Percentiles rank a stretch among this genome's conserved stretches.
Evolutionary conservation across 331 rosid species (phyloP).

Genomic region (Malus hybrid): DNA sequence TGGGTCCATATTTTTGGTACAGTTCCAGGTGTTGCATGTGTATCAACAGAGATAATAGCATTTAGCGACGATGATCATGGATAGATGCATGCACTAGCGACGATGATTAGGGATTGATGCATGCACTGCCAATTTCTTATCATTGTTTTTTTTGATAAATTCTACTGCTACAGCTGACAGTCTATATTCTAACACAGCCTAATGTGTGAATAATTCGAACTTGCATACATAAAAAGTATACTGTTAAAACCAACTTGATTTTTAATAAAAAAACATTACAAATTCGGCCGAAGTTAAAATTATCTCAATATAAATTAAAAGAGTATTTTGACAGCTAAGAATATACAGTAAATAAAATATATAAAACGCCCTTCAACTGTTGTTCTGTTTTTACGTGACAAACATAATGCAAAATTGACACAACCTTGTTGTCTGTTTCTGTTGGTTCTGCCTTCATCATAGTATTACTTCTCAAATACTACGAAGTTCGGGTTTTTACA

Average conservation of each 20-base stretch:
- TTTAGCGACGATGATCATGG: neutral
- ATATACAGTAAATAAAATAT: neutral
- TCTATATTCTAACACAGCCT: too few relatives aligned
- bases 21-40: conserved; percentile 14
- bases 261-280: neutral
- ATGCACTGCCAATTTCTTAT: too few relatives aligned
- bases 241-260: too few relatives aligned
- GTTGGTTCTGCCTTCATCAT: neutral
- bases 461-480: too few relatives aligned
- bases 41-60: neutral
- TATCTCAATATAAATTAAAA: neutral
- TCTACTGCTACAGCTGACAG: too few relatives aligned
- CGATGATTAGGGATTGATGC: too few relatives aligned
- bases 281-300: neutral
- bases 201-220: too few relatives aligned
- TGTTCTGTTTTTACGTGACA: neutral
- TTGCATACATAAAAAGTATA: too few relatives aligned
- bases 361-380: neutral
- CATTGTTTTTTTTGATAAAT: too few relatives aligned
- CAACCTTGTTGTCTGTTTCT: neutral
- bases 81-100: too few relatives aligned
- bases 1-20: conserved; percentile 17
- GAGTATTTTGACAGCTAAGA: neutral
- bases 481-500: neutral
- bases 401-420: neutral